These are phyloP conservation scores for Arachnopeziza araneosa DNA, from an alignment of 2,329 filamentous ascomycete genomes.

Conservation along the genomic window DNA sequence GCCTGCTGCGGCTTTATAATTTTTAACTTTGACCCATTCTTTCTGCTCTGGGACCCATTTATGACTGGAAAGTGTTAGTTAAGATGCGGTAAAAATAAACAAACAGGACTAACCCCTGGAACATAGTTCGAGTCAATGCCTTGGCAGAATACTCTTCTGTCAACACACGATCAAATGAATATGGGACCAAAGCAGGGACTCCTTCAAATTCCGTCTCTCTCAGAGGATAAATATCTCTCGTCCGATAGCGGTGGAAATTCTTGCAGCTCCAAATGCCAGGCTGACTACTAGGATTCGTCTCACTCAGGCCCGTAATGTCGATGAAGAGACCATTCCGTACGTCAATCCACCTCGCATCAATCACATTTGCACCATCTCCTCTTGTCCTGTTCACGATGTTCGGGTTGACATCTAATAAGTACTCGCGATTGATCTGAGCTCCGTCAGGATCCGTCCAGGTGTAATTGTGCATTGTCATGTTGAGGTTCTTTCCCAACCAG, in stretches of 20 bases:
- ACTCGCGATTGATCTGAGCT: slow-evolving; percentile 44
- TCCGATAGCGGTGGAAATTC: slow-evolving; percentile 68
- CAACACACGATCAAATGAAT: slow-evolving; percentile 60
- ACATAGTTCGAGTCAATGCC: slow-evolving; percentile 54
- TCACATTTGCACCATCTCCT: slow-evolving; percentile 69
- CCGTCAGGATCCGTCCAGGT: slow-evolving; percentile 35
- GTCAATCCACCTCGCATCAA: slow-evolving; percentile 82
- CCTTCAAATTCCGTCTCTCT: slow-evolving; percentile 70
- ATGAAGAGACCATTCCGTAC: slow-evolving; percentile 70
- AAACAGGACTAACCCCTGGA: slow-evolving; percentile 48
- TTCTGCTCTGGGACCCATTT: slow-evolving; percentile 52
- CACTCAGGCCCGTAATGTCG: slow-evolving; percentile 73
- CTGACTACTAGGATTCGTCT: slow-evolving; percentile 51
- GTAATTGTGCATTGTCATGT: slow-evolving; percentile 51
- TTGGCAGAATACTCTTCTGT: slow-evolving; percentile 60
- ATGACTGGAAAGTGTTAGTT: slow-evolving; percentile 41
- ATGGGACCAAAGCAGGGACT: slow-evolving; percentile 63
- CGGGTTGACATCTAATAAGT: slow-evolving; percentile 74
- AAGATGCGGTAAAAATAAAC: not conserved
- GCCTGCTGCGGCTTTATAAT: not conserved
- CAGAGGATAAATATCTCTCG: slow-evolving; percentile 70
- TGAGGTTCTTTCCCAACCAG: slow-evolving; percentile 60
- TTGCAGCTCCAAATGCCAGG: slow-evolving; percentile 75
- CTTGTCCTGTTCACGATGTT: slow-evolving; percentile 55
- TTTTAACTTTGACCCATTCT: slow-evolving; percentile 49